A percentile compares a stretch with the other conserved stretches of the same genome.
These are phyloP conservation scores for Barnettozyma hawaiiensis DNA, from an alignment of 1,139 yeast species.

Conservation along the genomic window DNA sequence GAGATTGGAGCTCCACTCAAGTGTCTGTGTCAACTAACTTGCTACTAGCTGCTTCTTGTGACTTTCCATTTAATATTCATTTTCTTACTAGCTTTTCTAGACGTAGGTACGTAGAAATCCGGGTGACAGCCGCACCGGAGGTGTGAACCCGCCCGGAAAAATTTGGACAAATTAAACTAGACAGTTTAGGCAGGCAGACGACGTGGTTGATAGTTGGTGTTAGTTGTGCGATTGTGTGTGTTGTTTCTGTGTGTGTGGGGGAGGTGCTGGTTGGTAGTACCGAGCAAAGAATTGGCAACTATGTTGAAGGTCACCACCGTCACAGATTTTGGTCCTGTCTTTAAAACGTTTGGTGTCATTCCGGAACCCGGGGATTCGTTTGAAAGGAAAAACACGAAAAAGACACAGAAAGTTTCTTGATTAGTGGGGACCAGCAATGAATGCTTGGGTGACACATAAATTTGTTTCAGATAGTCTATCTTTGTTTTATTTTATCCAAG, in stretches of 20 bases:
- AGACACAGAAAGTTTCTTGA: no score
- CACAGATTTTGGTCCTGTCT: not conserved
- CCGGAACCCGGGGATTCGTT: not conserved
- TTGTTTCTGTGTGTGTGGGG: no score
- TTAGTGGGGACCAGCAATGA: not conserved
- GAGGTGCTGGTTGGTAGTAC: not conserved
- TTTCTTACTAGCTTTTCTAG: not conserved
- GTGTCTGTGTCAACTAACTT: no score
- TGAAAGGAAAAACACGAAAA: not conserved
- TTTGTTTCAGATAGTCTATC: not conserved
- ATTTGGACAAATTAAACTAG: no score
- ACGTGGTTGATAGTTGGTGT: not conserved
- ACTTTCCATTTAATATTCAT: no score
- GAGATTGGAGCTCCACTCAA: no score
- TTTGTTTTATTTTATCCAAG: no score
- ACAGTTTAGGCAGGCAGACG: no score
- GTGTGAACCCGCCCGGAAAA: not conserved
- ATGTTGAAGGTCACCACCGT: not conserved
- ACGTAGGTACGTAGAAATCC: not conserved
- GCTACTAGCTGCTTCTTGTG: no score
- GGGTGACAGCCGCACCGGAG: not conserved
- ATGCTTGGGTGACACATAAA: not conserved
- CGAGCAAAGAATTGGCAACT: not conserved
- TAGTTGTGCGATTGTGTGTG: not conserved
- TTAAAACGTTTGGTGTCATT: not conserved